Base-by-base conservation (phyloP, 1,139 yeast genomes). In the Taphrina wiesneri region DNA sequence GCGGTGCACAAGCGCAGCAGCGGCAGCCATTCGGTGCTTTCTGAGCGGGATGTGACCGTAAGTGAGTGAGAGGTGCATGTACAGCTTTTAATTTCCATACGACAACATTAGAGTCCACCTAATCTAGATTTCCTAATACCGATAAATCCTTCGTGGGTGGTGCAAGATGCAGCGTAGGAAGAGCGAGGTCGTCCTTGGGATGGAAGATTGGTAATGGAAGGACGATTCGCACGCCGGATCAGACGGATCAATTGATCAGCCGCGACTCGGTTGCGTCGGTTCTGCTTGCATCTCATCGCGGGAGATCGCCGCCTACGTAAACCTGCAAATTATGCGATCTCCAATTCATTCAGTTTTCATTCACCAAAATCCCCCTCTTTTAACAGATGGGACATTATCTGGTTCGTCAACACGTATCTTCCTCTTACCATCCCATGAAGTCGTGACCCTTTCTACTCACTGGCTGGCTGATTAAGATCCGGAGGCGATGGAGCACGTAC, bases 241-340 rank as follows among this genome's bases (percentile, higher is more conserved):
- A 32, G 36, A 11, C 15, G 5, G 15, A 32, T 32, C 2, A 1
- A 2, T 11, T 13, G 43, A 39, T 39, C 43, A 39, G 15, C 17
- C 43, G 43, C 43, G 17, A 13, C 13, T 32, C 36, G 5, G 15
- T 4, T n/a, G n/a, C n/a, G 36, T 15, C 9, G 15, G 36, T 32
- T 13, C 19, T 13, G 43, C 19, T 13, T 39, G 15, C 17, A 13
- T n/a, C 17, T n/a, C 19, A 13, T 3, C 5, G n/a, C 43, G 43
- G 43, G 43, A 39, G 43, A 39, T 39, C 43, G 43, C 43, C 43
- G 43, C 43, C 43, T 39, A 39, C 43, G 43, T 39, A 39, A 39
- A n/a, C 43, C 19, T 39, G 36, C 36, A 11, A 32, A 15, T 11
- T 15, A 11, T 32, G 36, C 15, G 15, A 13, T n/a, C 15, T 39